A percentile compares a stretch with the other conserved stretches of the same genome.
Conservation (phyloP, 352 stramenopile genomes). For the Thalassiosira mediterranea region DNA sequence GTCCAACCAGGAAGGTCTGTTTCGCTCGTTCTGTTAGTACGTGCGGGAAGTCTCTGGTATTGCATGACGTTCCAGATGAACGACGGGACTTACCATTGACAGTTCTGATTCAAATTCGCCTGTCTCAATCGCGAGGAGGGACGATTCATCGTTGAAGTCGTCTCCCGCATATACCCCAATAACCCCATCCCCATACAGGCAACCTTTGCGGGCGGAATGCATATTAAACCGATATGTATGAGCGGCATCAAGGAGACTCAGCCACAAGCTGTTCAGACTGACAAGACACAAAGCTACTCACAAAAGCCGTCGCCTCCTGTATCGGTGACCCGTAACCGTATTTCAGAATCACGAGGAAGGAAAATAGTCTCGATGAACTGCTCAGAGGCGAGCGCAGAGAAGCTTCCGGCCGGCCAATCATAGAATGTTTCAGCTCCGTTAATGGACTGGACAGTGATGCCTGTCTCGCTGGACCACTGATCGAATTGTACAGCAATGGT, state of each 20-base stretch:
- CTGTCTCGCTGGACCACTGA: slow-evolving; percentile 37
- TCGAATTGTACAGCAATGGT: slow-evolving; percentile 39
- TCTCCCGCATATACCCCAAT: slow-evolving; percentile 22
- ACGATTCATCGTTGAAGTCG: slow-evolving; percentile 20
- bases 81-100: slow-evolving; percentile 14
- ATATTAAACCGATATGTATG: no score
- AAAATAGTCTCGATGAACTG: slow-evolving; percentile 9
- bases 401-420: slow-evolving; percentile 28
- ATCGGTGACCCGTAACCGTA: slow-evolving; percentile 15
- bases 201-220: no score
- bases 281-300: no score
- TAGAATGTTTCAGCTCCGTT: slow-evolving; percentile 5
- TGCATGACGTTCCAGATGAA: no score
- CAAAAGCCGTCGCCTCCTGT: slow-evolving; percentile 21
- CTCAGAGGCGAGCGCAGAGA: not conserved
- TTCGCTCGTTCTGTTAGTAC: no score
- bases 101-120: slow-evolving; percentile 27
- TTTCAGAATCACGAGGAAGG: slow-evolving; percentile 18
- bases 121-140: slow-evolving; percentile 13
- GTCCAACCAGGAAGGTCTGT: slow-evolving; percentile 21
- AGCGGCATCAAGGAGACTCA: no score
- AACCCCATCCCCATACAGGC: slow-evolving; percentile 28
- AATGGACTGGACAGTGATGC: slow-evolving; percentile 22
- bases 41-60: no score
- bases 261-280: no score